These are phyloP conservation scores for Hanseniaspora mollemarum DNA, from an alignment of 805 yeast genomes.

Conservation along the genomic window DNA sequence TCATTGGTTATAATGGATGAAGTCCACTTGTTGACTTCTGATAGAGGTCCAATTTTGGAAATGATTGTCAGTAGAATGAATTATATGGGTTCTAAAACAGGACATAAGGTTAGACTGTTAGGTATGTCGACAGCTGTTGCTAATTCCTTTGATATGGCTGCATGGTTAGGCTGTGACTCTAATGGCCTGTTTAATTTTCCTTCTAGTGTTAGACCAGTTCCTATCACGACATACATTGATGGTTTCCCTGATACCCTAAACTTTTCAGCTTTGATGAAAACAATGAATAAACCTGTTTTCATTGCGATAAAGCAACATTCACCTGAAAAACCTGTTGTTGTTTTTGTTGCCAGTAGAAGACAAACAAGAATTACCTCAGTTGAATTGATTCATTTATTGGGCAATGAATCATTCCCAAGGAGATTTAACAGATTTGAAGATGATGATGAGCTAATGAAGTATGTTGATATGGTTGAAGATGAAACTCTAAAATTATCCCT, in stretches of 20 bases:
- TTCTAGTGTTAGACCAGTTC: slow-evolving; percentile 86
- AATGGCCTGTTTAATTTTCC: slow-evolving; percentile 93
- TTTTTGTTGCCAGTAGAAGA: slow-evolving; percentile 89
- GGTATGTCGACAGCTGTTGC: slow-evolving; percentile 94
- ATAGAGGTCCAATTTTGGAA: slow-evolving; percentile 94
- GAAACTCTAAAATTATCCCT: slow-evolving; percentile 69
- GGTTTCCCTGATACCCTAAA: slow-evolving; percentile 76
- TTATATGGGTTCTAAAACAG: slow-evolving; percentile 43
- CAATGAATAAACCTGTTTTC: slow-evolving; percentile 67
- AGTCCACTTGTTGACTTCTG: slow-evolving; percentile 92
- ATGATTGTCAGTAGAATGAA: slow-evolving; percentile 85
- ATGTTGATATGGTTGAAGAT: slow-evolving; percentile 76
- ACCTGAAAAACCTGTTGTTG: slow-evolving; percentile 87
- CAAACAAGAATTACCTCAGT: slow-evolving; percentile 82
- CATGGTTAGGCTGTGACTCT: slow-evolving; percentile 77
- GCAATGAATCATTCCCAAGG: slow-evolving; percentile 42
- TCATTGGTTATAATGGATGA: slow-evolving; percentile 87
- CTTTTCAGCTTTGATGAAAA: slow-evolving; percentile 64
- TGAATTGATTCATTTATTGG: slow-evolving; percentile 60
- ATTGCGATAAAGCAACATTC: slow-evolving; percentile 88
- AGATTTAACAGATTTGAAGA: slow-evolving; percentile 63
- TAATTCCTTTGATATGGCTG: slow-evolving; percentile 84
- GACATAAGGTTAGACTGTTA: slow-evolving; percentile 79
- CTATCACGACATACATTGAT: slow-evolving; percentile 73
- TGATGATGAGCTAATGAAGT: slow-evolving; percentile 66